phyloP scores from a whole-genome alignment of 2,329 filamentous ascomycete species.

The Sordariomycetes sp. region DNA sequence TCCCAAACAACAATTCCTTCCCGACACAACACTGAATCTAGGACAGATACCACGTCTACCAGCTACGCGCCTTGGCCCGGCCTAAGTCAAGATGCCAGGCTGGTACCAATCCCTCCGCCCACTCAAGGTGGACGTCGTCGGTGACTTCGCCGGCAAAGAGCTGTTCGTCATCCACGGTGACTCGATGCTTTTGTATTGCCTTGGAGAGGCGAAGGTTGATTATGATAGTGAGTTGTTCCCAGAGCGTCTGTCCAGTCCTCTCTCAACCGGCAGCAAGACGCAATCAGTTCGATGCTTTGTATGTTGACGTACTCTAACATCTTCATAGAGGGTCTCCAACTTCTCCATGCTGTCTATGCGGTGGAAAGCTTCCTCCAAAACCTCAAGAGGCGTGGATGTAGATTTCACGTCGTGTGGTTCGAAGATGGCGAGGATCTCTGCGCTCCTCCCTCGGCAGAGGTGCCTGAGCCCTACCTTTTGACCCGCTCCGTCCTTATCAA shows the following conservation, averaged over 20 bases:
- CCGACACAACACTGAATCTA: no score
- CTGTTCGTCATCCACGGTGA: conserved; percentile 66
- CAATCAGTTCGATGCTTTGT: background rate
- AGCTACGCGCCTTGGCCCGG: background rate
- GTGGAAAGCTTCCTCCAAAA: conserved; percentile 56
- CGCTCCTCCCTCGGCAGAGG: conserved; percentile 35
- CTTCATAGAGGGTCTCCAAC: conserved; percentile 48
- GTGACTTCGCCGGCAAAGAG: conserved; percentile 66
- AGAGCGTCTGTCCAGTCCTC: background rate
- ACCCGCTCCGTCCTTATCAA: conserved; percentile 52
- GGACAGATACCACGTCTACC: no score
- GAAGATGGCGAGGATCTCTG: conserved; percentile 43
- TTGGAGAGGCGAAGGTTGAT: conserved; percentile 52
- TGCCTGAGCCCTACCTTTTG: conserved; percentile 34
- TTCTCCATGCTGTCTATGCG: conserved; percentile 59
- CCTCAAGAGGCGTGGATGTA: conserved; percentile 52
- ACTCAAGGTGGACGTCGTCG: conserved; percentile 52
- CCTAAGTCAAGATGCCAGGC: background rate
- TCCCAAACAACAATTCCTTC: no score
- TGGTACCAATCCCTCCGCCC: conserved; percentile 11
- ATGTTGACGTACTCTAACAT: background rate
- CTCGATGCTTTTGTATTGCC: conserved; percentile 54
- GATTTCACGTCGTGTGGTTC: conserved; percentile 64
- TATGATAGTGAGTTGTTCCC: conserved; percentile 34
- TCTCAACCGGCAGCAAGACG: background rate